Conservation (phyloP, 2,329 filamentous ascomycete genomes). For the Ophiocordyceps camponoti-rufipedis region DNA sequence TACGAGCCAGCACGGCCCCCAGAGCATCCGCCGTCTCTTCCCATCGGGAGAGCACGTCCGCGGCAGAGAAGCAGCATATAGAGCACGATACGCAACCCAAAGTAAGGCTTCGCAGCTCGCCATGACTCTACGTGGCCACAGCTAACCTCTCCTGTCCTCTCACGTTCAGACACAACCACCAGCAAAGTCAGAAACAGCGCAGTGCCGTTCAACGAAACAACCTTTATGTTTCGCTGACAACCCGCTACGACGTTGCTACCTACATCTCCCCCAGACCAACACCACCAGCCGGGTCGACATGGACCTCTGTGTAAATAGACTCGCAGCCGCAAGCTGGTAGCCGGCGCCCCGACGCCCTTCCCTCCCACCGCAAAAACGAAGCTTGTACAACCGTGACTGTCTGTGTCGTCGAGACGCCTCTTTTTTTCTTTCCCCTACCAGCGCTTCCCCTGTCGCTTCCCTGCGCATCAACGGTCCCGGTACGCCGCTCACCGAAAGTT, state of each 20-base stretch:
- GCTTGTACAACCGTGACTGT: background rate
- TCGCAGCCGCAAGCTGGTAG: background rate
- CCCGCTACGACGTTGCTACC: background rate
- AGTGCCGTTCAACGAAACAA: no score
- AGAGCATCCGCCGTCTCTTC: no score
- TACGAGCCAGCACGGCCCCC: no score
- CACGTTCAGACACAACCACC: no score
- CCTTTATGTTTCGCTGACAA: background rate
- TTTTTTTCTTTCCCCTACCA: background rate
- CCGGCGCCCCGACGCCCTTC: background rate
- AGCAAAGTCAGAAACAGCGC: no score
- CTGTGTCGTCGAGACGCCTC: background rate
- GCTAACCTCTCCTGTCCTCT: no score
- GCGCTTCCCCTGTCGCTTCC: no score
- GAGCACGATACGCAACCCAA: no score
- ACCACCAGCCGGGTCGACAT: background rate
- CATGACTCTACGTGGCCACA: no score
- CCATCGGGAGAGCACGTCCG: no score
- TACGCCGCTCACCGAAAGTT: constrained; percentile 33
- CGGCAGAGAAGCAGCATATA: no score
- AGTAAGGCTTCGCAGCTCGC: no score
- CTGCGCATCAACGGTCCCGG: background rate
- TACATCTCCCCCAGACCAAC: background rate
- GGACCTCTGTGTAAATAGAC: constrained; percentile 1
- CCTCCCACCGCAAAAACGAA: background rate